Conservation (phyloP, 176 grass and related monocot species). For the Musa beccarii region DNA sequence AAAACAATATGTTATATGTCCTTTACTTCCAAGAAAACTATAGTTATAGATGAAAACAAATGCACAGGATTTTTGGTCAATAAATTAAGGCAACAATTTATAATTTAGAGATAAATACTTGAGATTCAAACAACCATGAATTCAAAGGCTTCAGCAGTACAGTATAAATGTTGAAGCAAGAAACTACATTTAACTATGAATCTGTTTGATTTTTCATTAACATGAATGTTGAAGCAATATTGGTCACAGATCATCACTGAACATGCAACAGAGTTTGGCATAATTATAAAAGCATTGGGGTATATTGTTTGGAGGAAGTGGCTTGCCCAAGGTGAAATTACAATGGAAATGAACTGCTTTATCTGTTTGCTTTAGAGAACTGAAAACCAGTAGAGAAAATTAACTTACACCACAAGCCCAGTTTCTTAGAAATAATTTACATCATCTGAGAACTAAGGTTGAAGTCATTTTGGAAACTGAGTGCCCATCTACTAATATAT, state of each 20-base stretch:
- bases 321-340: background rate
- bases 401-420: background rate
- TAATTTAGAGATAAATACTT: background rate
- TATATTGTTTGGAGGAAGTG: background rate
- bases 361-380: background rate
- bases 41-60: background rate
- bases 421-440: background rate
- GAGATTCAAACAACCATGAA: too few relatives aligned
- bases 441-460: background rate
- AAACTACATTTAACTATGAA: too few relatives aligned
- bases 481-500: too few relatives aligned
- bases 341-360: background rate
- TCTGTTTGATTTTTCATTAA: too few relatives aligned
- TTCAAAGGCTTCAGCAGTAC: too few relatives aligned
- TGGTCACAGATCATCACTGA: too few relatives aligned
- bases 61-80: background rate
- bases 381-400: background rate
- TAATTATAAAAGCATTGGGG: background rate
- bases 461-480: too few relatives aligned
- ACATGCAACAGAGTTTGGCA: background rate
- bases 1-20: background rate
- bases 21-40: background rate
- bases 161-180: too few relatives aligned
- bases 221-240: too few relatives aligned
- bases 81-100: background rate